A percentile compares a stretch with the other conserved stretches of the same genome.
Conservation (phyloP, 352 stramenopile genomes). For the Phytopythium delawarense region DNA sequence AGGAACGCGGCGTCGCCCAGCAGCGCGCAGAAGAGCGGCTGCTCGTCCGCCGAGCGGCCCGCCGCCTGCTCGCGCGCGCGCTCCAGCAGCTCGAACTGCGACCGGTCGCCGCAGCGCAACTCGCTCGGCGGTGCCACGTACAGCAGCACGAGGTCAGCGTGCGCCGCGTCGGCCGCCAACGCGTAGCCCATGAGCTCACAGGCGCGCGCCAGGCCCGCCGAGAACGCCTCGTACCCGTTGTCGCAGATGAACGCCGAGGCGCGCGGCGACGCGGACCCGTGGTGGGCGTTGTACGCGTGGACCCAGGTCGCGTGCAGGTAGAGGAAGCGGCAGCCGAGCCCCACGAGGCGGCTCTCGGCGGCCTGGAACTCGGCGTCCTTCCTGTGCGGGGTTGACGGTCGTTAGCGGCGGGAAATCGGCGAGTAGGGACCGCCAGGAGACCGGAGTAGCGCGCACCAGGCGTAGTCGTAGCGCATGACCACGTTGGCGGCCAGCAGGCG, state of each 20-base stretch:
- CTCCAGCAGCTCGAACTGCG: slow-evolving; percentile 46
- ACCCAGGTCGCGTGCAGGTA: slow-evolving; percentile 63
- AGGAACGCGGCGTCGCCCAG: slow-evolving; percentile 72
- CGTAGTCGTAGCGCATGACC: slow-evolving; percentile 86
- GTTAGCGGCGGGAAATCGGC: slow-evolving; percentile 2
- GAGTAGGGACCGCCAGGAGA: slow-evolving; percentile 4
- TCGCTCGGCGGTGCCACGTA: slow-evolving; percentile 56
- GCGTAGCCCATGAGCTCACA: slow-evolving; percentile 53
- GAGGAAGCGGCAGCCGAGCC: slow-evolving; percentile 61
- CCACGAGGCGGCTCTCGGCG: slow-evolving; percentile 43
- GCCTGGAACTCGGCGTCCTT: slow-evolving; percentile 60
- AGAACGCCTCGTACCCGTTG: slow-evolving; percentile 59
- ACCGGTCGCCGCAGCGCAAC: slow-evolving; percentile 19
- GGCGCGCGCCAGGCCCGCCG: slow-evolving; percentile 23
- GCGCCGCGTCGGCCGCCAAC: slow-evolving; percentile 17
- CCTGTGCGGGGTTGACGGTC: slow-evolving; percentile 17
- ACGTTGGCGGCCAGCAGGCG: slow-evolving; percentile 44
- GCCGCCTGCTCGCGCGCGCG: slow-evolving; percentile 22
- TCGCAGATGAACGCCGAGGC: slow-evolving; percentile 34
- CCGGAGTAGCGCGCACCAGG: slow-evolving; percentile 37
- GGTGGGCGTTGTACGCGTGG: slow-evolving; percentile 15
- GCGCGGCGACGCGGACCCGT: neutral
- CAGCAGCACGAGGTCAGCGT: slow-evolving; percentile 50
- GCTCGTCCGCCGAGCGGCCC: slow-evolving; percentile 17
- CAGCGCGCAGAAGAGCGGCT: slow-evolving; percentile 61